phyloP scores from a whole-genome alignment of 331 rosid species.

The Quercus phellos region DNA sequence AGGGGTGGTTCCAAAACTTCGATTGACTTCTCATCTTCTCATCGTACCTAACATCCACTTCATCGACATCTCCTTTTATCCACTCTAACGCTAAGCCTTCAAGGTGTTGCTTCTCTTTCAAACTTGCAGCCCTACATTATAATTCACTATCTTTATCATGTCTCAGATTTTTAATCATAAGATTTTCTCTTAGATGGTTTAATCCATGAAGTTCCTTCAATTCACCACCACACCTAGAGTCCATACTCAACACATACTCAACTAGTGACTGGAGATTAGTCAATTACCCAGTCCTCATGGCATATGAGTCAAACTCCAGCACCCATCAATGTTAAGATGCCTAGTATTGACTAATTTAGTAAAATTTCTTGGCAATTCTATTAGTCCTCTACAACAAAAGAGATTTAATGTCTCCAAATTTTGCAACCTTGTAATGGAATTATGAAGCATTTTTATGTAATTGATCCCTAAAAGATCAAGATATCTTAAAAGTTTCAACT shows the following conservation, averaged over 20 bases:
- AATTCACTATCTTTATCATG: not conserved
- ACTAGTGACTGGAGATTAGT: no score
- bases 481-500: conserved; percentile 6
- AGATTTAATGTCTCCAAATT: conserved; percentile 9
- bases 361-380: not conserved
- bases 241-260: no score
- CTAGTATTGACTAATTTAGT: not conserved
- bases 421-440: not conserved
- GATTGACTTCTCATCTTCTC: not conserved
- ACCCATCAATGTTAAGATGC: not conserved
- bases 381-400: fast-evolving
- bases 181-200: not conserved
- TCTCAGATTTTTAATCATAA: not conserved
- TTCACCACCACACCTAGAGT: no score
- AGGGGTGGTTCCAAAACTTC: not conserved
- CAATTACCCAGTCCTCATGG: no score
- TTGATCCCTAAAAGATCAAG: not conserved
- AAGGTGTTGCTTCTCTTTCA: not conserved
- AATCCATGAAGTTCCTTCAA: not conserved
- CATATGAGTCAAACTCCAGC: not conserved
- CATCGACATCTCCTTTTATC: not conserved
- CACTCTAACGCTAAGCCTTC: not conserved
- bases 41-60: not conserved
- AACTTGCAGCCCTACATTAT: not conserved
- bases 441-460: not conserved